phyloP scores from a whole-genome alignment of 805 yeast genomes.

The Starmera caribaea region DNA sequence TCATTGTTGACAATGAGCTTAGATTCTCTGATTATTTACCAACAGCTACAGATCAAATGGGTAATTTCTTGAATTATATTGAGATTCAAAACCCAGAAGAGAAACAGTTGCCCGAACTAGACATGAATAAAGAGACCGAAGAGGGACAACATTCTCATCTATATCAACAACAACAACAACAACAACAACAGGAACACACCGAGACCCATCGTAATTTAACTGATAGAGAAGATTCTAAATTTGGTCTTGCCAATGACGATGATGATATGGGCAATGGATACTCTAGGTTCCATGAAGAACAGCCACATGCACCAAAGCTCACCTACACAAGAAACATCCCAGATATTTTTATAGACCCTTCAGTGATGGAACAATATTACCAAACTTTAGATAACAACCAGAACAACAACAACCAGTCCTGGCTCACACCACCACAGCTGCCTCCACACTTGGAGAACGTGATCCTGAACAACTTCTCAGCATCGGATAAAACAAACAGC shows the following conservation, averaged over 20 bases:
- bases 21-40: conserved; percentile 82
- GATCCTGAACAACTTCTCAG: conserved; percentile 63
- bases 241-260: conserved; percentile 55
- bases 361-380: conserved; percentile 81
- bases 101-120: not conserved
- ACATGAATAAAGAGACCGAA: conserved; percentile 24
- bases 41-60: conserved; percentile 97
- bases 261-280: conserved; percentile 82
- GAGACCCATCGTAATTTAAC: conserved; percentile 4
- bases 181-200: conserved; percentile 4
- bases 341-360: conserved; percentile 75
- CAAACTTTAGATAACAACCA: conserved; percentile 65
- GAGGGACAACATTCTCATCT: conserved; percentile 20
- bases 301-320: conserved; percentile 17
- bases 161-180: conserved; percentile 15
- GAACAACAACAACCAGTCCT: conserved; percentile 44
- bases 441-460: conserved; percentile 97
- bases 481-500: conserved; percentile 63
- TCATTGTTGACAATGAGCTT: conserved; percentile 89
- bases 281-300: conserved; percentile 63
- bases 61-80: conserved; percentile 86
- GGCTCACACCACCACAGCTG: conserved; percentile 86
- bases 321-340: conserved; percentile 63
- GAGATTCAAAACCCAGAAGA: conserved; percentile 42
- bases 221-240: conserved; percentile 40